Base-by-base conservation (phyloP, 805 yeast genomes). In the Starmerella lactis-condensi region DNA sequence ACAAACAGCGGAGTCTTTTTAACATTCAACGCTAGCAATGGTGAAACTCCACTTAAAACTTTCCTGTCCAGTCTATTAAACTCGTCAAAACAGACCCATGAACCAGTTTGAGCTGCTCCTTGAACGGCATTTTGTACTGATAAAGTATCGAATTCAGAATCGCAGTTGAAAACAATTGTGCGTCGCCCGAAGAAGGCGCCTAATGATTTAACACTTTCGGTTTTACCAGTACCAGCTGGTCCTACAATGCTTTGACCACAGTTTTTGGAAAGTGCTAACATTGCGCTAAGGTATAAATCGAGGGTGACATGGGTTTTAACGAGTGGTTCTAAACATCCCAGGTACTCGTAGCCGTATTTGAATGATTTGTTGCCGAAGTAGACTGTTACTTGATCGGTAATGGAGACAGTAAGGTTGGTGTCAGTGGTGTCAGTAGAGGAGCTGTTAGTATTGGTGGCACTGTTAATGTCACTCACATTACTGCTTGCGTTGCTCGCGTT, bases 171-270 rank as follows among this genome's bases (percentile, higher is more conserved):
- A 0, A 85, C 93, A 8, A 76, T 50, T 0, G 81, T 93, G 66
- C 70, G 67, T 35, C 69, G 63, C 6, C 96, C 96, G 6, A 85
- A 54, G 23, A 68, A 69, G 25, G 69, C 69, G 1, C 89, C 94
- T 19, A 83, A 56, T 0, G 92, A 77, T 48, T 85, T 85, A 17
- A 85, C 64, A 0, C 92, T 65, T 48, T 85, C 96, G 0, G 96
- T 85, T 48, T 85, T 85, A 41, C 96, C 96, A 0, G 96, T 85
- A 25, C 96, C 96, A 2, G 96, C 94, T 1, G 96, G 95, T 0
- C 96, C 96, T 51, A 75, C 71, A 1, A 92, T 75, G 1, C 92
- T 75, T 0, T 93, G 92, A n/a, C 96, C 96, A 6, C 70, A 57
- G 22, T 64, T 65, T 42, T 72, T 79, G 21, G 67, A 64, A 12